Base-by-base conservation (phyloP, 345 rosid genomes). In the Populus euphratica region DNA sequence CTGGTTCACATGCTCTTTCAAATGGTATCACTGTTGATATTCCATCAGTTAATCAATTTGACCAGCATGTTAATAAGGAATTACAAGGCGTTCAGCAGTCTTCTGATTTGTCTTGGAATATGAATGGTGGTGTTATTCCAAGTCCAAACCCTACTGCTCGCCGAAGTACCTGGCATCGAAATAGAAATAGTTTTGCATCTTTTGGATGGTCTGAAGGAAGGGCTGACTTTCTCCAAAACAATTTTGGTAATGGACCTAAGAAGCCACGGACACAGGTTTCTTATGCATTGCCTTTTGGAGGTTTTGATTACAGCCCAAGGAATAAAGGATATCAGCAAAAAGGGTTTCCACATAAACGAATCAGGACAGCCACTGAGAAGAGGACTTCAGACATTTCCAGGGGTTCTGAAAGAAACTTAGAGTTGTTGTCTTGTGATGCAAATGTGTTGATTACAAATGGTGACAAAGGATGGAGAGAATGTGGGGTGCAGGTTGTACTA, bases 401-500 rank as follows among this genome's bases (percentile, higher is more conserved):
- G 80, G 85, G 73, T 76, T 83, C 89, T 47, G 88, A 80, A 79
- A 91, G 86, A 82, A 91, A 89, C 78, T 74, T 89, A 76, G 96
- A 96, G 80, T 69, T 80, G 50, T 77, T 86, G 80, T 90, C 88
- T 11, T 93, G 98, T 82, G 89, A 89, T 81, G 97, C 86, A 76
- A 96, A 96, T 86, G 83, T 92, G 62, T 79, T 96, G 64, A 84
- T 93, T 39, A 92, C 92, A 9, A 78, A 76, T 75, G 88, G 95
- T 62, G 99, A 96, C 70, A 91, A 81, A 86, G 98, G 99, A 63
- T 92, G 98, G 96, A 91, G 99, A 79, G 98, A 89, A 81, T 80
- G 79, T 80, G 97, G 98, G 70, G 96, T 88, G 29, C 92, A 89
- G 83, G 81, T 96, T 78, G 81, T 84, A 21, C 78, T 96, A 27